Conservation (phyloP, 352 stramenopile genomes). For the Globisporangium mamillatum region DNA sequence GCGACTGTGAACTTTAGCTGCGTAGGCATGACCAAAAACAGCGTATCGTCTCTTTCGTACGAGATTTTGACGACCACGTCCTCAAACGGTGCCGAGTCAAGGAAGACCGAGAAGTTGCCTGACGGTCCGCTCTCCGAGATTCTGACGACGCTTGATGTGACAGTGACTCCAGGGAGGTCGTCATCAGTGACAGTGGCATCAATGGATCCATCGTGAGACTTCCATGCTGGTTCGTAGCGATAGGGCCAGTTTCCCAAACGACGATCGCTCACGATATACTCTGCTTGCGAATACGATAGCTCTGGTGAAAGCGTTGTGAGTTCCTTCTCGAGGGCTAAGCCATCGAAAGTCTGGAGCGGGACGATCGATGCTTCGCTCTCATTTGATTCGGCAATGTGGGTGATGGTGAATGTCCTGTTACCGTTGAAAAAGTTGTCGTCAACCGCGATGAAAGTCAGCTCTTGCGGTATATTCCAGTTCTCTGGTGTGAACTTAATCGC, state of each 20-base stretch:
- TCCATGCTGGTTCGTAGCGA: constrained; percentile 29
- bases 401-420: constrained; percentile 46
- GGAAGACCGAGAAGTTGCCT: constrained; percentile 46
- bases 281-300: constrained; percentile 38
- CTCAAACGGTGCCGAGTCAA: constrained; percentile 56
- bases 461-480: constrained; percentile 58
- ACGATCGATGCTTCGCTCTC: constrained; percentile 27
- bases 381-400: constrained; percentile 24
- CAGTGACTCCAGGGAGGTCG: constrained; percentile 57
- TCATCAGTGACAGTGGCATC: constrained; percentile 49
- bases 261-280: constrained; percentile 39
- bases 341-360: constrained; percentile 30
- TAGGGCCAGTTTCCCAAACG: constrained; percentile 35
- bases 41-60: constrained; percentile 30
- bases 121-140: constrained; percentile 40
- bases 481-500: constrained; percentile 44
- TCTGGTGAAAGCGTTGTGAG: constrained; percentile 20
- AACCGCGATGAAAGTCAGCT: constrained; percentile 47
- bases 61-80: constrained; percentile 50
- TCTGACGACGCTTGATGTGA: constrained; percentile 37
- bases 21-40: constrained; percentile 41
- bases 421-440: constrained; percentile 63
- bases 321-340: constrained; percentile 19
- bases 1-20: constrained; percentile 41
- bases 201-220: constrained; percentile 34